Evolutionary conservation across 768 basidiomycete genomes (phyloP), one percentile per base, ranked within the genome.

Genomic region (Mycena polygramma): DNA sequence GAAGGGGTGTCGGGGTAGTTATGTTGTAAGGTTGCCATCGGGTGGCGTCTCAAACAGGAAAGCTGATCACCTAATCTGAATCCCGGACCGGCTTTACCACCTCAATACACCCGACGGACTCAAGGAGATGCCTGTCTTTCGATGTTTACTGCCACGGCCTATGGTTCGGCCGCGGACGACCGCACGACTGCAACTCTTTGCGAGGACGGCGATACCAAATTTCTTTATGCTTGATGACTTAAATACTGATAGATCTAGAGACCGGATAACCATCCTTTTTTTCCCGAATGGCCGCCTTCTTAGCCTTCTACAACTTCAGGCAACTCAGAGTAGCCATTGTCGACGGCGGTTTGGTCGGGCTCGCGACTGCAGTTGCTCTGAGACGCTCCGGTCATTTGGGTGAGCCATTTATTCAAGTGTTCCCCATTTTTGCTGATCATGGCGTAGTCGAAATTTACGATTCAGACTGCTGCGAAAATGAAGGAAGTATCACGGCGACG

Each of bases 1-100:
- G 94, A 52, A 88, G 83, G 77, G 96, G 95, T 7, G 87, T 99
- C 60, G 96, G 95, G 4, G 91, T 99, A 20, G 96, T 98, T 46
- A 99, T 99, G 97, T 86, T 99, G 41, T 98, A 84, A 82, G 15
- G 57, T 45, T 45, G 36, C 11, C 41, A 24, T 22, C 20, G 54
- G 20, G 20, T 55, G 54, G 54, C 9, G 36, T 54, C 5, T n/a
- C 22, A 22, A 26, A 53, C 24, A 26, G 51, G 51, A 24, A 48
- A 48, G 46, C 4, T 48, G 20, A 26, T 53, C 30, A 14, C 51
- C 14, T 30, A 52, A 52, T 52, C 24, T 22, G 24, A 49, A 7
- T 52, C 51, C n/a, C 22, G 24, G 15, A 5, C 24, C 51, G n/a
- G 7, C 51, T 43, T 43, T 43, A 43, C 41, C 41, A 43, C 41